Evolutionary conservation across 306 rosid species (phyloP).

Genomic region (Luffa aegyptiaca): DNA sequence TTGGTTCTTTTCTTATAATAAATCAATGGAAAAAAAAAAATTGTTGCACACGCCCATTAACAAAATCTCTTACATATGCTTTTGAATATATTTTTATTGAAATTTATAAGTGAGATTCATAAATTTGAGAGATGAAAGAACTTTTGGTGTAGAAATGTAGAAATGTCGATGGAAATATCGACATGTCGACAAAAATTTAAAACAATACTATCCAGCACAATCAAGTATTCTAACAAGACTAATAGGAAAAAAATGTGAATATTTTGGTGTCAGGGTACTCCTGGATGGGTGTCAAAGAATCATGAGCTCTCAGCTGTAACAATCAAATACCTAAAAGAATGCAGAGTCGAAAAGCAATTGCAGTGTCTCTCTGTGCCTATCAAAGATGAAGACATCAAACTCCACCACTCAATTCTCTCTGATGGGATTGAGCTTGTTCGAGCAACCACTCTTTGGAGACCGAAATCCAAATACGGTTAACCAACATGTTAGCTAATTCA

Average conservation of each 20-base stretch:
- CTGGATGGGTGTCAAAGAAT: neutral
- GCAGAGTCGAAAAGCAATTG: neutral
- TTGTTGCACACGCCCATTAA: too few relatives aligned
- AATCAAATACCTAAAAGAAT: conserved; percentile 4
- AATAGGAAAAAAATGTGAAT: neutral
- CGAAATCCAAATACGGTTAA: neutral
- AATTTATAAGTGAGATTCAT: too few relatives aligned
- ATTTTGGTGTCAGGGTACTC: conserved; percentile 7
- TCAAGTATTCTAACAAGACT: too few relatives aligned
- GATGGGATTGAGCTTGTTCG: neutral
- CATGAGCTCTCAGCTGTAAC: neutral
- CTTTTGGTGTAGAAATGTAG: too few relatives aligned
- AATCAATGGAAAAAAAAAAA: neutral
- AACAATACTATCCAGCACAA: too few relatives aligned
- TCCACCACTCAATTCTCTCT: neutral
- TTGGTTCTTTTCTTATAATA: neutral
- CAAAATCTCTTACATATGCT: neutral
- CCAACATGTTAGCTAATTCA: too few relatives aligned
- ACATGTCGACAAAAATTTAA: too few relatives aligned
- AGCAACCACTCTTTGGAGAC: conserved; percentile 2
- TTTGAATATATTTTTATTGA: neutral
- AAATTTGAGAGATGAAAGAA: too few relatives aligned
- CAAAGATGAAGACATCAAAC: neutral
- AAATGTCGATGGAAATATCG: too few relatives aligned
- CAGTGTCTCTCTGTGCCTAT: neutral